Percentiles rank a stretch among this genome's conserved stretches.
Conservation (phyloP, 148 eudicot species). For the Cornus controversa region DNA sequence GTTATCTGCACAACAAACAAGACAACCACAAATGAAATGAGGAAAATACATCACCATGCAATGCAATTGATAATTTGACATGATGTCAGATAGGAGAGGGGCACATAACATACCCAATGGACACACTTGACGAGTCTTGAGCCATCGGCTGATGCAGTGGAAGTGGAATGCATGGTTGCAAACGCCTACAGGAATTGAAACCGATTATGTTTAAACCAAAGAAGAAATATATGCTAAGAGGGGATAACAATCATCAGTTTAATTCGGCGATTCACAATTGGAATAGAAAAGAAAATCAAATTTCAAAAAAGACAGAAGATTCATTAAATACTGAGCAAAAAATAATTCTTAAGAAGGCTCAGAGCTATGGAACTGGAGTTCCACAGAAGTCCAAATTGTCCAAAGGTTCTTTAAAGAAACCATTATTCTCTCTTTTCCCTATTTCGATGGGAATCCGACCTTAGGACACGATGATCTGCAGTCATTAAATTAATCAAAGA, state of each 20-base stretch:
- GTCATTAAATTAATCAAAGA: no score
- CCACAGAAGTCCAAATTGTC: no score
- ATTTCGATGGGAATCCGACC: no score
- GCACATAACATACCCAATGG: conserved; percentile 50
- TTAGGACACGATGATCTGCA: no score
- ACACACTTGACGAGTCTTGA: conserved; percentile 86
- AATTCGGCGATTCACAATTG: no score
- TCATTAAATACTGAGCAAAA: no score
- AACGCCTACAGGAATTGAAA: conserved; percentile 28
- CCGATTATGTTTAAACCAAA: not conserved
- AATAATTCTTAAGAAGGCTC: no score
- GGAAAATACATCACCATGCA: not conserved
- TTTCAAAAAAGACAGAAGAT: no score
- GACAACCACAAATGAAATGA: not conserved
- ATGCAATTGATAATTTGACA: not conserved
- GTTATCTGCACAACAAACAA: conserved; percentile 48
- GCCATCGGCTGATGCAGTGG: conserved; percentile 88
- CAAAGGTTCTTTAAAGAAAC: no score
- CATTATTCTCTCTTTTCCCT: no score
- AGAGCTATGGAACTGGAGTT: no score
- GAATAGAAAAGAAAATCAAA: no score
- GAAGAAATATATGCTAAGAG: not conserved
- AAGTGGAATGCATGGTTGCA: conserved; percentile 87
- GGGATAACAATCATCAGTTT: not conserved
- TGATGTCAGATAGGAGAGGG: not conserved